Percentiles rank a stretch among this genome's conserved stretches.
Evolutionary conservation across 2,329 filamentous ascomycete species (phyloP).

Genomic region (Aspergillus arachidicola): DNA sequence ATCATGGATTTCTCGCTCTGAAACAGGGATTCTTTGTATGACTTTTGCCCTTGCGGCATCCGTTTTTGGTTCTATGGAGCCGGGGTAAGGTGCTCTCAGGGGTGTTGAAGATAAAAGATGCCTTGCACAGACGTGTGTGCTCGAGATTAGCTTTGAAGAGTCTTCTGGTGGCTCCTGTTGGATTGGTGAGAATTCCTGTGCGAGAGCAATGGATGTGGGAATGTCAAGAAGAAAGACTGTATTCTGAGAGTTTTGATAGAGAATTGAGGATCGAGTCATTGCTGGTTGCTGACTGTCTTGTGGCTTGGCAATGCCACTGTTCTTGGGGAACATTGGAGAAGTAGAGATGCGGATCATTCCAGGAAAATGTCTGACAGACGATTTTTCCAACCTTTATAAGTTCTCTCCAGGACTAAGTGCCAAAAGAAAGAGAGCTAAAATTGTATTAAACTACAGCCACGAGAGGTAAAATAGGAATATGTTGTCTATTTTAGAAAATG

Average conservation of each 20-base stretch:
- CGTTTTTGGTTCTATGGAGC: slow-evolving; percentile 55
- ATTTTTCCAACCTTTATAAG: background rate
- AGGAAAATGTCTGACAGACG: background rate
- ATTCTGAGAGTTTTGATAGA: slow-evolving; percentile 53
- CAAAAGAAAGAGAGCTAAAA: background rate
- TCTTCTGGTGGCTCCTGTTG: slow-evolving; percentile 7
- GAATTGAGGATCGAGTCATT: slow-evolving; percentile 38
- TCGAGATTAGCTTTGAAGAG: background rate
- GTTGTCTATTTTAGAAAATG: slow-evolving; percentile 1
- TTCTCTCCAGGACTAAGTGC: no score
- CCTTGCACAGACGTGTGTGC: slow-evolving; percentile 8
- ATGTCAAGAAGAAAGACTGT: slow-evolving; percentile 60
- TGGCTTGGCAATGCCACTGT: background rate
- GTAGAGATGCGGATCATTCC: background rate
- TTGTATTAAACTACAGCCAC: background rate
- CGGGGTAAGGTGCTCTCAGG: slow-evolving; percentile 49
- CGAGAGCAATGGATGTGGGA: slow-evolving; percentile 58
- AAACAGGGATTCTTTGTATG: slow-evolving; percentile 34
- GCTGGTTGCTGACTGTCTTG: slow-evolving; percentile 7
- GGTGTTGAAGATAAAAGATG: slow-evolving; percentile 51
- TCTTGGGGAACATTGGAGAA: background rate
- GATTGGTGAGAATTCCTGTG: slow-evolving; percentile 45
- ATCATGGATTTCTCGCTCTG: slow-evolving; percentile 36
- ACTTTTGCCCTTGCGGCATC: slow-evolving; percentile 46
- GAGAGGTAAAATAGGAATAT: background rate